Conservation (phyloP, 228 moss, liverwort and hornwort genomes). For the Sphagnum magellanicum region DNA sequence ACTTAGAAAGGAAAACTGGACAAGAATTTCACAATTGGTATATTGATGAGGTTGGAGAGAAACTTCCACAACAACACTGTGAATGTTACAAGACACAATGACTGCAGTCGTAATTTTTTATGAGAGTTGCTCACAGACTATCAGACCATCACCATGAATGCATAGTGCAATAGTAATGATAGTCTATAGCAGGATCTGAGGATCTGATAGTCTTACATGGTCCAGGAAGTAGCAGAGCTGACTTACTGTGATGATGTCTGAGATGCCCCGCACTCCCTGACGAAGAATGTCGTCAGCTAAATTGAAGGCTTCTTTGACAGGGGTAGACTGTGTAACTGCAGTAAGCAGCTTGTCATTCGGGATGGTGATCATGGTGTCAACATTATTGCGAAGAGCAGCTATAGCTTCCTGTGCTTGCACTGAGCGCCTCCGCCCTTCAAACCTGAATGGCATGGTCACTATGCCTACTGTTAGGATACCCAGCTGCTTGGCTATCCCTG, state of each 20-base stretch:
- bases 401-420: constrained; percentile 53
- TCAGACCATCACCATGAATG: too few species aligned
- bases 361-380: constrained; percentile 45
- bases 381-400: constrained; percentile 42
- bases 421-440: constrained; percentile 47
- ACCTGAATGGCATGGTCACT: constrained; percentile 48
- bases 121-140: too few species aligned
- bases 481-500: constrained; percentile 34
- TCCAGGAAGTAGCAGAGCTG: too few species aligned
- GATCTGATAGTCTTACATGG: too few species aligned
- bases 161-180: too few species aligned
- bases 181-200: too few species aligned
- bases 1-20: too few species aligned
- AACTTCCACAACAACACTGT: too few species aligned
- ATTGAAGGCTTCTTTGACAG: constrained; percentile 48
- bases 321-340: constrained; percentile 44
- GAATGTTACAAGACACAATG: too few species aligned
- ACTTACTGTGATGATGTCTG: constrained; percentile 44
- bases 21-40: too few species aligned
- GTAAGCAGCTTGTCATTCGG: constrained; percentile 47
- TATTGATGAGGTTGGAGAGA: too few species aligned
- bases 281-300: constrained; percentile 46
- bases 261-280: constrained; percentile 49
- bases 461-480: constrained; percentile 48
- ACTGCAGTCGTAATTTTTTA: too few species aligned